These are phyloP conservation scores for Magnolia kwangsiensis DNA, from an alignment of 164 flowering plant genomes.

Conservation along the genomic window DNA sequence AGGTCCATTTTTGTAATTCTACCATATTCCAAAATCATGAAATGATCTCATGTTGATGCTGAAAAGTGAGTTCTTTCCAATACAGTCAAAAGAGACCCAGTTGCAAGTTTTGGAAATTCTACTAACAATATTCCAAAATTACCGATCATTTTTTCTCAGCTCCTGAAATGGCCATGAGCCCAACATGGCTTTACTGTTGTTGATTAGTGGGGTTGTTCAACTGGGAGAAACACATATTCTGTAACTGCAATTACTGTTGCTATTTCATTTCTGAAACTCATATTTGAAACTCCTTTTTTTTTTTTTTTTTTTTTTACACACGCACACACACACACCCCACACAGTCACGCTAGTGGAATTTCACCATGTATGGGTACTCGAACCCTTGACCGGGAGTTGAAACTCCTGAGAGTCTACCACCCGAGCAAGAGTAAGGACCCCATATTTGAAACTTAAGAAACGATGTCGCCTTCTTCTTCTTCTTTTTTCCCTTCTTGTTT, in stretches of 20 bases:
- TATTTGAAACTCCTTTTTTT: neutral
- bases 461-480: neutral
- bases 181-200: too few species aligned
- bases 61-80: neutral
- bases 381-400: too few species aligned
- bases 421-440: too few species aligned
- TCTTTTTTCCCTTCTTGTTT: too few species aligned
- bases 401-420: too few species aligned
- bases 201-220: neutral
- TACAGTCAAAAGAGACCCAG: neutral
- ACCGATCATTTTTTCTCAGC: neutral
- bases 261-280: neutral
- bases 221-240: neutral
- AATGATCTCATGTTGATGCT: too few species aligned
- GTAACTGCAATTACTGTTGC: neutral
- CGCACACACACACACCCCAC: too few species aligned
- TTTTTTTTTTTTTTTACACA: too few species aligned
- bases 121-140: neutral
- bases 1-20: slow-evolving; percentile 32
- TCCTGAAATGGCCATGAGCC: neutral
- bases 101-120: neutral
- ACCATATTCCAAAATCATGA: neutral
- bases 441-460: neutral
- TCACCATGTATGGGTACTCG: too few species aligned
- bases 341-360: too few species aligned